Base-by-base conservation (phyloP, 352 stramenopile species). In the Globisporangium cederbergense region DNA sequence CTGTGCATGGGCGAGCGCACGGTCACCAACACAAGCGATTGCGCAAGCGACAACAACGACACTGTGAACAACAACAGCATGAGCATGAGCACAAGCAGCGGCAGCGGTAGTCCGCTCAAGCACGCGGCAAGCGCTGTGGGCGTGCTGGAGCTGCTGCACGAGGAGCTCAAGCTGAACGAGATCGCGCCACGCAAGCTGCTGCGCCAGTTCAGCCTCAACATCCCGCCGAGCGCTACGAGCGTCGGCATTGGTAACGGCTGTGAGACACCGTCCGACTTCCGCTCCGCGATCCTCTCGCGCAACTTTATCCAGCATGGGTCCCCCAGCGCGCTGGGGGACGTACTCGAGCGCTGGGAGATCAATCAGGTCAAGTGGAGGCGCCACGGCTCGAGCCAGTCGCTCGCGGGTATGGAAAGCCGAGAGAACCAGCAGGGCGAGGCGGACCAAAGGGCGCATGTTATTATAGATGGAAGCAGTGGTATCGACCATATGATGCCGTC, bases 121-220 rank as follows among this genome's bases (percentile, higher is more conserved):
- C 50, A 34, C 38, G 57, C 58, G 62, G 64, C 67, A 68, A 78
- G 43, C n/a, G 66, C 32, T 62, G 54, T 64, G 8, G 66, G 57
- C 9, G 67, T 68, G 2, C 75, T 85, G 57, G 74, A 88, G 60
- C 64, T 79, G 45, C 67, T 92, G 4, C 80, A 78, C 62, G 83
- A 89, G 58, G 83, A 90, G 60, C 71, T 92, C 25, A 70, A 74
- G 38, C 73, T 89, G 9, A 42, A 42, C 18, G 83, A 92, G 66
- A 88, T 92, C 51, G 73, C 75, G 30, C 81, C 86, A 8, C 77
- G 85, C 49, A 82, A 84, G 20, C 62, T 94, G 25, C 67, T 89
- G 64, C 79, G 86, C 2, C 86, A 94, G 64, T 91, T 88, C 63
- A 95, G 83, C 47, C 68, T 95, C 58, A 93, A 86, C 45, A 84